phyloP scores from a whole-genome alignment of 176 grass and related monocot species.

The Eremochloa ophiuroides region DNA sequence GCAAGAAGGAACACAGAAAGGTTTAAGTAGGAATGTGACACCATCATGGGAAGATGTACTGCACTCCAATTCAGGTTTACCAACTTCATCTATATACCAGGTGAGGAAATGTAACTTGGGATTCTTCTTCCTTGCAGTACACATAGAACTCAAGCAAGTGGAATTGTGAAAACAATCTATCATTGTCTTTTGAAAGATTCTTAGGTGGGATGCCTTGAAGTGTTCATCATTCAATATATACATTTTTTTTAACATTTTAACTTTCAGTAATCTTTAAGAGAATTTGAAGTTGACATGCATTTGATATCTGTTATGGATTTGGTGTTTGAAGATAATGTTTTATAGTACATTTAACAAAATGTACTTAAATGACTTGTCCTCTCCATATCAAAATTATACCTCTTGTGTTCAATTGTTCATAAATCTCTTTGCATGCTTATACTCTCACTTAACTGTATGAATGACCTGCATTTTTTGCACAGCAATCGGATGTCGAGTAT shows the following conservation, averaged over 20 bases:
- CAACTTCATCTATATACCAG: conserved; percentile 46
- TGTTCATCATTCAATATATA: conserved; percentile 4
- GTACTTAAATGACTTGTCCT: neutral
- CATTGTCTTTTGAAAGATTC: neutral
- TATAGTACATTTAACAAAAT: neutral
- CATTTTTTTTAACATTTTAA: neutral
- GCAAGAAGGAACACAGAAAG: conserved; percentile 38
- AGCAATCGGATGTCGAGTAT: conserved; percentile 34
- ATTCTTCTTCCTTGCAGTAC: neutral
- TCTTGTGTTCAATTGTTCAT: neutral
- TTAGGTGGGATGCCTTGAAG: neutral
- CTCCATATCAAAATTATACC: neutral
- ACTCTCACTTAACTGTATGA: conserved; percentile 21
- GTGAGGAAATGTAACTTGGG: conserved; percentile 22
- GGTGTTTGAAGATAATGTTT: neutral
- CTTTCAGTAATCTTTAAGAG: neutral
- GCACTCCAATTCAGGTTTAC: conserved; percentile 48
- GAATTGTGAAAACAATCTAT: neutral
- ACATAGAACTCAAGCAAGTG: neutral
- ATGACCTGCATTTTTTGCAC: conserved; percentile 38
- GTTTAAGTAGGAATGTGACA: conserved; percentile 36
- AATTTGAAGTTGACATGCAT: conserved; percentile 4
- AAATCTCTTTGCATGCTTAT: neutral
- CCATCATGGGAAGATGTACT: conserved; percentile 92
- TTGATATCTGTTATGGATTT: neutral